phyloP scores from a whole-genome alignment of 1,139 yeast species.

The Citeromyces siamensis region DNA sequence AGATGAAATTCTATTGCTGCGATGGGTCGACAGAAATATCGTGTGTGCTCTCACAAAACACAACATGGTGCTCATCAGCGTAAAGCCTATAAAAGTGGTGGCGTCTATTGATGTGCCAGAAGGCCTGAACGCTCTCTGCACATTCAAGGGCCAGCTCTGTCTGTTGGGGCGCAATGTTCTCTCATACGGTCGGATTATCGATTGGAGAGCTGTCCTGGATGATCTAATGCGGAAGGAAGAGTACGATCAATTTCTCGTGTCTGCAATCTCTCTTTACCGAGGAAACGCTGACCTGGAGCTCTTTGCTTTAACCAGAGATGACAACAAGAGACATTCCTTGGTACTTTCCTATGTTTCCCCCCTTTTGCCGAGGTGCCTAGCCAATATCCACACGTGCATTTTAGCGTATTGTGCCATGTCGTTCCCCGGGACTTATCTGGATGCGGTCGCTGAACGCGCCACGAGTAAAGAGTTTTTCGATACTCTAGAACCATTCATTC shows the following conservation, averaged over 20 bases:
- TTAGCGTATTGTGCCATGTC: slow-evolving; percentile 17
- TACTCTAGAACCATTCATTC: slow-evolving; percentile 36
- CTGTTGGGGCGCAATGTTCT: slow-evolving; percentile 36
- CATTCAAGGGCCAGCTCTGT: slow-evolving; percentile 33
- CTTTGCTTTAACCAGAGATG: slow-evolving; percentile 41
- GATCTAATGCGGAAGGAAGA: slow-evolving; percentile 33
- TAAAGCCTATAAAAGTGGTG: slow-evolving; percentile 23
- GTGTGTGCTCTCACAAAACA: slow-evolving; percentile 38
- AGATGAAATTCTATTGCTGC: slow-evolving; percentile 36
- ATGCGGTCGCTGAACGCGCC: slow-evolving; percentile 14
- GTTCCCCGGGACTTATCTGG: slow-evolving; percentile 26
- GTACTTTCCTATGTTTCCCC: slow-evolving; percentile 45
- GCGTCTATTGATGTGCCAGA: slow-evolving; percentile 26
- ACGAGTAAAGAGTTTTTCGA: slow-evolving; percentile 28
- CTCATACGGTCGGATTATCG: slow-evolving; percentile 43
- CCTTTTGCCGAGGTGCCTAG: slow-evolving; percentile 39
- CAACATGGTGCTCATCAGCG: slow-evolving; percentile 29
- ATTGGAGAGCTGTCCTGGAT: slow-evolving; percentile 63
- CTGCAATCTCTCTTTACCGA: slow-evolving; percentile 40
- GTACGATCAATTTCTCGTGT: slow-evolving; percentile 41
- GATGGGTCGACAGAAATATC: slow-evolving; percentile 48
- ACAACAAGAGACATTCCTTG: slow-evolving; percentile 28
- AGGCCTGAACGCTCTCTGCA: slow-evolving; percentile 22
- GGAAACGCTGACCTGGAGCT: slow-evolving; percentile 34
- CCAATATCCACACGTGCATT: slow-evolving; percentile 12